These are phyloP conservation scores for Casaregolazyma suthepensis DNA, from an alignment of 1,139 yeast genomes.

Conservation along the genomic window DNA sequence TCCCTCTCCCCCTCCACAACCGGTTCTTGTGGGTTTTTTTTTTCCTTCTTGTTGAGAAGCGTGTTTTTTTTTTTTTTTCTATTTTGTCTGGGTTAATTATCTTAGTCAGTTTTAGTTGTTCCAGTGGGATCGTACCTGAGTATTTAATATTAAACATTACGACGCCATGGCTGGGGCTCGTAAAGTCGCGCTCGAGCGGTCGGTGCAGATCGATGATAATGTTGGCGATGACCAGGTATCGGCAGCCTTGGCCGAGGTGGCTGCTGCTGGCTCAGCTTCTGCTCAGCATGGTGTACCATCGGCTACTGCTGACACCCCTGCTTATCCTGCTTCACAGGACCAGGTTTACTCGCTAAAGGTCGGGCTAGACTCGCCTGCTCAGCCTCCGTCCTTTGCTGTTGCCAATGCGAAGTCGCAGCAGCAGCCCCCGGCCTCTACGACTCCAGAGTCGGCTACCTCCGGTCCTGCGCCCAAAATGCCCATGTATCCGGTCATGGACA, in stretches of 20 bases:
- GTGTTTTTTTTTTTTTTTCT: neutral
- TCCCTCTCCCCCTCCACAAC: neutral
- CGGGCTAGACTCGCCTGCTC: neutral
- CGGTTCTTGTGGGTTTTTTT: neutral
- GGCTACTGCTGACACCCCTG: neutral
- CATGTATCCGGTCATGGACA: neutral
- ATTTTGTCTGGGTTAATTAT: neutral
- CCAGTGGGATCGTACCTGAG: neutral
- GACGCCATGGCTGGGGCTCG: slow-evolving; percentile 1
- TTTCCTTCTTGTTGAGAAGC: neutral
- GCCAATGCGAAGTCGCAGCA: neutral
- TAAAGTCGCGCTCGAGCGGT: slow-evolving; percentile 1
- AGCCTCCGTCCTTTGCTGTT: neutral
- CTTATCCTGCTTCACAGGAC: neutral
- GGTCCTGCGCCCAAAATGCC: neutral
- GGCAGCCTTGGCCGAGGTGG: slow-evolving; percentile 10
- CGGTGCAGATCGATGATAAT: neutral
- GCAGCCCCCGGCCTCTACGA: neutral
- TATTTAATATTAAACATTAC: neutral
- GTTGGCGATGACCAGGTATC: slow-evolving; percentile 8
- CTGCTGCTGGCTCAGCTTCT: slow-evolving; percentile 7
- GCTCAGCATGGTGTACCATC: neutral
- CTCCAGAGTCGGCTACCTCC: slow-evolving; percentile 7
- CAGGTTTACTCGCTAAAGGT: neutral
- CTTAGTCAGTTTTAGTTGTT: neutral